These are phyloP conservation scores for Eucalyptus caleyi DNA, from an alignment of 345 rosid species.

Conservation along the genomic window DNA sequence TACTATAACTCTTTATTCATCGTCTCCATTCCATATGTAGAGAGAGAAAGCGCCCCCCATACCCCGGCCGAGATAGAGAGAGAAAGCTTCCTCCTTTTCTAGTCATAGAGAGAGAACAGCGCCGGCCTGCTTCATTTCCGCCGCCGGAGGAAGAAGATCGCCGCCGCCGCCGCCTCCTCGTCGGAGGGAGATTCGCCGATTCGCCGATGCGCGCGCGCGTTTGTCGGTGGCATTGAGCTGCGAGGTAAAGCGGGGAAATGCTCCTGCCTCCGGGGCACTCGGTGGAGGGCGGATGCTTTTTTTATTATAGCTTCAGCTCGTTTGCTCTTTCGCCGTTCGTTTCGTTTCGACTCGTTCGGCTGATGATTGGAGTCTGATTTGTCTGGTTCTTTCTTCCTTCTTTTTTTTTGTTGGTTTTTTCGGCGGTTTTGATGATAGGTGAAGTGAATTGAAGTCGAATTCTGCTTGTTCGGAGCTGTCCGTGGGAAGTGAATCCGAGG, in stretches of 20 bases:
- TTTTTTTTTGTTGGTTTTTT: neutral
- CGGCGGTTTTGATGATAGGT: neutral
- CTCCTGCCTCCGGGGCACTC: neutral
- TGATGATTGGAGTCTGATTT: neutral
- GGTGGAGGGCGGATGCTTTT: neutral
- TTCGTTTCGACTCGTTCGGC: neutral
- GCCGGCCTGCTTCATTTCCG: conserved; percentile 15
- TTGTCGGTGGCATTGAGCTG: neutral
- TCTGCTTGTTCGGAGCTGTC: neutral
- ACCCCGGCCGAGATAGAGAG: neutral
- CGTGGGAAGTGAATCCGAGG: neutral
- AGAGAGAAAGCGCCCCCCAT: conserved; percentile 1
- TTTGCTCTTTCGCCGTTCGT: neutral
- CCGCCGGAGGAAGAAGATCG: neutral
- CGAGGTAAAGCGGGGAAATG: neutral
- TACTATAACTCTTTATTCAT: neutral
- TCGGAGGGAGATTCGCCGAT: neutral
- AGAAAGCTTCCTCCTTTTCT: neutral
- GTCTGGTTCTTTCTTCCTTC: neutral
- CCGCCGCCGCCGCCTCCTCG: too few relatives aligned
- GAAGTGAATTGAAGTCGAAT: neutral
- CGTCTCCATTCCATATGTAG: neutral
- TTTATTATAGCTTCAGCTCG: neutral
- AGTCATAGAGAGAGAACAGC: neutral
- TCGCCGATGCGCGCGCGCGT: neutral